Evolutionary conservation across 805 yeast species (phyloP), one percentile per base, ranked within the genome.

Genomic region (Yarrowia sp.): DNA sequence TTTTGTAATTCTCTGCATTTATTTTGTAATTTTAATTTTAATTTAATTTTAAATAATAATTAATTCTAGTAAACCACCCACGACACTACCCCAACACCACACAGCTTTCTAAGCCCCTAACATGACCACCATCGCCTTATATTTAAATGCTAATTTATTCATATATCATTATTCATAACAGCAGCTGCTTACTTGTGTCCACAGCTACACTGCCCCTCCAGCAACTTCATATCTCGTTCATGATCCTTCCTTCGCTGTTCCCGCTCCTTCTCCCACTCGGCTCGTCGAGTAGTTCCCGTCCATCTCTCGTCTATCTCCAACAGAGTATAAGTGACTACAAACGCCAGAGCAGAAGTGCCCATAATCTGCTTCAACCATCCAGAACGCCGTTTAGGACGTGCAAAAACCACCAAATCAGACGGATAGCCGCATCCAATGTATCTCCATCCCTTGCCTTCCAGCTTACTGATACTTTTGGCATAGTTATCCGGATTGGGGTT

Each of bases 401-500:
- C 78, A 67, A 83, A 81, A 11, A 83, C 76, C 28, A 83, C 69
- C 9, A 81, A 70, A 47, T 75, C 73, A 3, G 74, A 73, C 4
- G 72, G 73, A 8, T 74, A 74, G 36, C 83, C 82, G 32, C 84
- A 80, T 4, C 86, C 89, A 38, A 84, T 75, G n/a, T 86, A 76
- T 65, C 74, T 78, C 88, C 88, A 87, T 11, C 78, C 78, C 22
- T 73, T 71, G 28, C 72, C 74, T 64, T 83, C 82, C 47, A 85
- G 74, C 66, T 74, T 78, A 55, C 76, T 78, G 8, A 86, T 71
- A 1, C 80, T 71, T 7, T 71, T 68, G 57, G 67, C 68, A 33
- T 69, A 70, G 15, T 42, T 41, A 8, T 66, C 67, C 3, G 72
- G 72, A 41, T 68, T 64, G 10, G 60, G 50, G 55, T 69, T 64